Conservation (phyloP, 495 filamentous ascomycete species). For the Podospora anserina region DNA sequence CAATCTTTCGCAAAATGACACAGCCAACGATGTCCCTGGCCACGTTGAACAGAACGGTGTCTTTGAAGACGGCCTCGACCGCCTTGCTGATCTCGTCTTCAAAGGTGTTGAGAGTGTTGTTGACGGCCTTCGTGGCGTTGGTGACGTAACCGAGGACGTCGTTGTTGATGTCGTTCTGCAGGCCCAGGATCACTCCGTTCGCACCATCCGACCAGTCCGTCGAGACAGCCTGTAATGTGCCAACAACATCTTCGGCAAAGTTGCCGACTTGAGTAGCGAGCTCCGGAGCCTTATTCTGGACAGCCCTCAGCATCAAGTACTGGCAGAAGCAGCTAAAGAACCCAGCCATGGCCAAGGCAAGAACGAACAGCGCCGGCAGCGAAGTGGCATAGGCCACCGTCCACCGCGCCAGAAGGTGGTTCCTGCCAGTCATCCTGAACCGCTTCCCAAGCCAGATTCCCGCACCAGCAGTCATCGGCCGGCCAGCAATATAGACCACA, state of each 20-base stretch:
- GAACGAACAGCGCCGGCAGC: conserved; percentile 77
- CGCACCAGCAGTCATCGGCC: conserved; percentile 64
- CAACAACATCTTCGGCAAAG: conserved; percentile 79
- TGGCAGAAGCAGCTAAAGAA: conserved; percentile 83
- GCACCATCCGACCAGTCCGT: conserved; percentile 70
- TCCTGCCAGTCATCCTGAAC: conserved; percentile 56
- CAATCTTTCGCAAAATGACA: conserved; percentile 71
- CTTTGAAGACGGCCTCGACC: conserved; percentile 74
- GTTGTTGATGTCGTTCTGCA: conserved; percentile 72
- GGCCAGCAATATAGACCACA: conserved; percentile 80
- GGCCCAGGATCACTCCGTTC: conserved; percentile 66
- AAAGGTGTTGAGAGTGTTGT: conserved; percentile 80
- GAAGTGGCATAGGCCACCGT: conserved; percentile 83
- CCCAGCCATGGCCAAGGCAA: conserved; percentile 81
- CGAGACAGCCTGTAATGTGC: conserved; percentile 67
- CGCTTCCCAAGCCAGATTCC: conserved; percentile 70
- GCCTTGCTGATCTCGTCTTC: conserved; percentile 67
- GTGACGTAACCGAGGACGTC: conserved; percentile 88
- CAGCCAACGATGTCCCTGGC: conserved; percentile 72
- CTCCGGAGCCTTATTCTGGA: conserved; percentile 73
- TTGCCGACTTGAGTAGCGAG: conserved; percentile 72
- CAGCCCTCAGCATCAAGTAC: conserved; percentile 66
- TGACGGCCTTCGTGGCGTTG: conserved; percentile 73
- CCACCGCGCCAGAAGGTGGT: conserved; percentile 76
- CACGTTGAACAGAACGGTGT: conserved; percentile 70